Conservation (phyloP, 176 grass and related monocot genomes). For the Dactylis glomerata region DNA sequence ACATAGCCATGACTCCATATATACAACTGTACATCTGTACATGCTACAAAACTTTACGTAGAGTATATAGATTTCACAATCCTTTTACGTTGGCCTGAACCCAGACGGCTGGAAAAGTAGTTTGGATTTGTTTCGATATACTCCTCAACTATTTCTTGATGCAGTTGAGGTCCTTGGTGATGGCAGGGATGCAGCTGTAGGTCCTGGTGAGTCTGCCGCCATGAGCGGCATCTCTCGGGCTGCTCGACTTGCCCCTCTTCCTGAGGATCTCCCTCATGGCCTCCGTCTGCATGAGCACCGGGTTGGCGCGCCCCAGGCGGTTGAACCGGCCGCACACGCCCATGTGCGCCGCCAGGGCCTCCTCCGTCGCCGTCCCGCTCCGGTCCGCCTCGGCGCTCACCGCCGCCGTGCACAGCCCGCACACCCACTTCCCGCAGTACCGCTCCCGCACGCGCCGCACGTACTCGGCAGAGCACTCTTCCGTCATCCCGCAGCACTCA, state of each 20-base stretch:
- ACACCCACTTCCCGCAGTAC: slow-evolving; percentile 73
- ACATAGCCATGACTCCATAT: too few relatives aligned
- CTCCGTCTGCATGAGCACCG: slow-evolving; percentile 84
- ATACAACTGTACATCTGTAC: too few relatives aligned
- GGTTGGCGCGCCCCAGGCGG: slow-evolving; percentile 58
- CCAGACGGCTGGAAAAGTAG: not conserved
- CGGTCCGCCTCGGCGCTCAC: slow-evolving; percentile 62
- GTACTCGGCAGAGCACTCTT: slow-evolving; percentile 83
- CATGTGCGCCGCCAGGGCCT: slow-evolving; percentile 66
- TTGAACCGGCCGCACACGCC: slow-evolving; percentile 72
- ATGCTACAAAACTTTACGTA: not conserved
- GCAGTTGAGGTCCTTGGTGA: slow-evolving; percentile 56
- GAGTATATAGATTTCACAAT: not conserved
- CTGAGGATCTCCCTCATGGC: slow-evolving; percentile 85
- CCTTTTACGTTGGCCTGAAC: not conserved
- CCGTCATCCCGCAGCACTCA: slow-evolving; percentile 86
- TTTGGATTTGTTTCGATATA: too few relatives aligned
- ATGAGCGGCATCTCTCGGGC: slow-evolving; percentile 32
- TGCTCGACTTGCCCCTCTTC: slow-evolving; percentile 67
- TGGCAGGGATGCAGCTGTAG: slow-evolving; percentile 93
- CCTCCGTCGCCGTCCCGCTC: slow-evolving; percentile 36
- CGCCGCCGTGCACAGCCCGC: slow-evolving; percentile 73
- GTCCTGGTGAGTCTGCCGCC: slow-evolving; percentile 48
- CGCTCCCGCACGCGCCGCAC: slow-evolving; percentile 66
- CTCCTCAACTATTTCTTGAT: not conserved